These are phyloP conservation scores for Gillenia trifoliata DNA, from an alignment of 306 rosid species.

Conservation along the genomic window DNA sequence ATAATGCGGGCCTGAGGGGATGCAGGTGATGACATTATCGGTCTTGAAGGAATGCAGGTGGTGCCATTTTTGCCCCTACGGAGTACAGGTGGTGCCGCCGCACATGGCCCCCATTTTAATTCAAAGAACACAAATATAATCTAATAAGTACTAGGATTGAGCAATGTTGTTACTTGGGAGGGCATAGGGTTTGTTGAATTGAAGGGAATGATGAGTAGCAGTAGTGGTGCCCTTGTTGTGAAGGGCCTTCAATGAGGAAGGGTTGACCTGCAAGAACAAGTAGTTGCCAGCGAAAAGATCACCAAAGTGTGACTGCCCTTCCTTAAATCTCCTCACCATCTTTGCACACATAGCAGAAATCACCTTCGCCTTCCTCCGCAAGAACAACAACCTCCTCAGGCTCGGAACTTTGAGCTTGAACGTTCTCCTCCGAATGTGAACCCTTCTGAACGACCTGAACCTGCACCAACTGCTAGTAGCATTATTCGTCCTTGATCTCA, in stretches of 20 bases:
- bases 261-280: slow-evolving; percentile 64
- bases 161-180: not conserved
- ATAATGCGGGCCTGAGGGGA: rapidly evolving
- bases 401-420: slow-evolving; percentile 55
- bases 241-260: slow-evolving; percentile 43
- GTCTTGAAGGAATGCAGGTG: too few relatives aligned
- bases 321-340: slow-evolving; percentile 49
- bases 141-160: not conserved
- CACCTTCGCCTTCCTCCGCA: slow-evolving; percentile 50
- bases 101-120: too few relatives aligned
- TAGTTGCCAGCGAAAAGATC: slow-evolving; percentile 87
- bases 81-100: too few relatives aligned
- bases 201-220: not conserved
- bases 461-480: slow-evolving; percentile 28
- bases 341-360: slow-evolving; percentile 35
- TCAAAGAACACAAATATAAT: not conserved
- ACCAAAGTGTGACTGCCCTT: slow-evolving; percentile 55
- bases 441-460: slow-evolving; percentile 4
- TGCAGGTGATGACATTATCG: too few relatives aligned
- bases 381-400: slow-evolving; percentile 44
- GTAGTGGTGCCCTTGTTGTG: not conserved
- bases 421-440: slow-evolving; percentile 32
- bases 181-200: not conserved
- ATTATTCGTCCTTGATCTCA: slow-evolving; percentile 7
- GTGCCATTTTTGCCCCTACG: too few relatives aligned